Evolutionary conservation across 306 rosid genomes (phyloP), one percentile per base, ranked within the genome.

Genomic region (Comarum palustre): DNA sequence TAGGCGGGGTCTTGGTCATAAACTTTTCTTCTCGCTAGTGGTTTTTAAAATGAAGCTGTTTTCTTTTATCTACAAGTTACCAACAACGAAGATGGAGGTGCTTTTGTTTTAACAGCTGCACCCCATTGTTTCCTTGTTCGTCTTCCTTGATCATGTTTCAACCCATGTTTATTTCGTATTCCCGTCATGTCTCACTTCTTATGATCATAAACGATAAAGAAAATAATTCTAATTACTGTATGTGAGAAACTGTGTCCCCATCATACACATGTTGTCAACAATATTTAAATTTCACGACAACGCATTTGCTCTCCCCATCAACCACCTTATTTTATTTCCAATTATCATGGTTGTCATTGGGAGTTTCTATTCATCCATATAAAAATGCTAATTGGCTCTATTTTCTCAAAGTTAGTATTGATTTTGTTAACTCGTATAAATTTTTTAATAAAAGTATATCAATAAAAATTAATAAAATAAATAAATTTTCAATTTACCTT

Each of bases 21-120:
- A 12, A 14, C 38, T 29, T 29, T 32, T 48, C 36, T 47, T 68
- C 42, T 54, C 2, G 6, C 31, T 15, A 38, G 19, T 71, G 25
- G 65, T 71, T 24, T 20, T 24, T 22, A 7, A 22, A 48, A 5
- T 50, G 43, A 31, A 29, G n/a, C 16, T 58, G 31, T 58, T 8
- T 24, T 57, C 16, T 25, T 58, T 15, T 59, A 32, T 59, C 41
- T 29, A 29, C 11, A 59, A 29, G 39, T 31, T 31, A 29, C 31
- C 38, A 29, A 60, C 42, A 29, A 29, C 9, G 41, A 60, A 38
- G 38, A n/a, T 54, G 60, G 22, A 36, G 16, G 32, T 15, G 52
- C 74, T 54, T 54, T 71, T 38, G 51, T 39, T 36, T 54, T 60
- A 60, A 71, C 8, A 54, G 51, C 54, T 71, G 29, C 41, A 57